Evolutionary conservation across 176 grass and related monocot genomes (phyloP), one percentile per base, ranked within the genome.

Genomic region (Carex kokanica): DNA sequence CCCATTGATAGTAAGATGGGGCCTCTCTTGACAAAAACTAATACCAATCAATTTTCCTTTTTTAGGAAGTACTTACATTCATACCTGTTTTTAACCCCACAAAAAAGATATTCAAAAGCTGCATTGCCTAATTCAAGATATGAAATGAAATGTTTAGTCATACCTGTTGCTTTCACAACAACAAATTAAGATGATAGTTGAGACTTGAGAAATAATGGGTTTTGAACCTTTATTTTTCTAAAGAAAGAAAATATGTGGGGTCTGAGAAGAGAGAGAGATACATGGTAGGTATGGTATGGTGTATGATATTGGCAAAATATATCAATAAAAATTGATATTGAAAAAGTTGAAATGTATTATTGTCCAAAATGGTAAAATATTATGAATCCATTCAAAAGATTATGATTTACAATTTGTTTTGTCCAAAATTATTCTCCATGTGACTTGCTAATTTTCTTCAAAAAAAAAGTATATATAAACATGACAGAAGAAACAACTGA

Each of bases 121-220:
- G 12, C 14, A 32, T 77, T 77, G 49, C 73, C 73, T 17, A 77
- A 53, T 75, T 54, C 72, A 75, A 77, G 49, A 54, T 17, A 77
- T 3, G 49, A 29, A 9, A 77, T 77, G 23, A 55, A 55, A 77
- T 77, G 72, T 25, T 17, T 4, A 29, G 24, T 32, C 10, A 0
- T 77, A 14, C 49, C 24, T 55, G 32, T 77, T 77, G 73, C 73
- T 77, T 77, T 77, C 73, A 77, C 10, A 49, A 31, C 52, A 55
- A 55, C 45, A 77, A 54, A 55, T 29, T 32, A 55, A 77, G 73
- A 32, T 55, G 23, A 54, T 54, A 77, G 47, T 31, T 29, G 24
- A 77, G 73, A 77, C 55, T 17, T 29, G 24, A 77, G 73, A 77
- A 77, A 77, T 52, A 8, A 54, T 74, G 68, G 49, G 23, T 27